A percentile compares a stretch with the other conserved stretches of the same genome.
phyloP scores from a whole-genome alignment of 208 protist species.

The Blastocrithidia nonstop region DNA sequence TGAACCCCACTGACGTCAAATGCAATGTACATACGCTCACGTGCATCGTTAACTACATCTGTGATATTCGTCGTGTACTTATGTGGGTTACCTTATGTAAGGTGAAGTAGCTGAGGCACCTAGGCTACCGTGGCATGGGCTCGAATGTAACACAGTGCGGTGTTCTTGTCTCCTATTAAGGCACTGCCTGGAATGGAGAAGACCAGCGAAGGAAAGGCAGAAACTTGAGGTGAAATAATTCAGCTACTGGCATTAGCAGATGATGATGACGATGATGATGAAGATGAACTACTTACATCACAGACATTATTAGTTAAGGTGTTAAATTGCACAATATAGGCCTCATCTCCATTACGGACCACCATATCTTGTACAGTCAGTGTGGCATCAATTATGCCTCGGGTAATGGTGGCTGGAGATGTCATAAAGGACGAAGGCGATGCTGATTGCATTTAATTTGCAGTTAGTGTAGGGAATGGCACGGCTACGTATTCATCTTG shows the following conservation, averaged over 20 bases:
- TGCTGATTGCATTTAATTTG: constrained; percentile 9
- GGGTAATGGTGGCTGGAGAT: constrained; percentile 18
- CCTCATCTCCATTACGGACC: constrained; percentile 31
- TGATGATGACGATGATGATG: not conserved
- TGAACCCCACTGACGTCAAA: constrained; percentile 39
- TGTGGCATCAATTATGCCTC: constrained; percentile 39
- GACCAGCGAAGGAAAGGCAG: constrained; percentile 35
- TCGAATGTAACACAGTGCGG: constrained; percentile 67
- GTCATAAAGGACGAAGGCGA: constrained; percentile 45
- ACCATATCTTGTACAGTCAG: too few species aligned
- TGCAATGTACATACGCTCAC: constrained; percentile 58
- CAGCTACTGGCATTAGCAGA: too few species aligned
- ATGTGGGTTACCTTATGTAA: constrained; percentile 40
- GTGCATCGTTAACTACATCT: constrained; percentile 2
- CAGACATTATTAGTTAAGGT: constrained; percentile 56
- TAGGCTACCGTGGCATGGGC: constrained; percentile 58
- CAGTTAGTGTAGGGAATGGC: constrained; percentile 6
- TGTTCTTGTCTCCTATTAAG: constrained; percentile 9
- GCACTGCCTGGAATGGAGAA: constrained; percentile 33
- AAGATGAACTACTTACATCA: constrained; percentile 13
- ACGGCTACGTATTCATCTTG: constrained; percentile 73
- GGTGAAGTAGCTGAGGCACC: constrained; percentile 53
- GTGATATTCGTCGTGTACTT: constrained; percentile 34
- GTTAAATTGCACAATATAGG: constrained; percentile 54
- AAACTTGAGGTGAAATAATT: too few species aligned